Conservation (phyloP, 305 asterid genomes). For the Solanum aculeatissimum region DNA sequence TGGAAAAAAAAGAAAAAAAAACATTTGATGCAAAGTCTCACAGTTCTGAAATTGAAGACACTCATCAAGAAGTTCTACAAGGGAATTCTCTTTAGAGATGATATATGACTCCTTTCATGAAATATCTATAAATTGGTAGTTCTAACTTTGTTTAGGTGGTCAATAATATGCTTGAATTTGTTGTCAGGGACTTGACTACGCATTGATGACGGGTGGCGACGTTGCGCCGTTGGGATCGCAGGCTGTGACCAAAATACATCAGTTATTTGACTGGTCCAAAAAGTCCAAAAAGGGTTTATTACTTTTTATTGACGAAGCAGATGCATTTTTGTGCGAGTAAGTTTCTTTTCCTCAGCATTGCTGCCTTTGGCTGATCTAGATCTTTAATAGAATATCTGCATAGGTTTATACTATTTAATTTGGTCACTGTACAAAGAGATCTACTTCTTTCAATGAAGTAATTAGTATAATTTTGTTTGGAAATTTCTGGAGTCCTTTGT, state of each 20-base stretch:
- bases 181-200: conserved; percentile 90
- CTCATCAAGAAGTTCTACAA: neutral
- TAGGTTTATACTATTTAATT: neutral
- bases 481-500: neutral
- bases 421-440: neutral
- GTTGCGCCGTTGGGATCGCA: conserved; percentile 94
- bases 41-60: neutral
- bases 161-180: conserved; percentile 10
- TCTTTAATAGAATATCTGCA: neutral
- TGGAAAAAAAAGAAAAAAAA: neutral
- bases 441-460: neutral
- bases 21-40: neutral
- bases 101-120: neutral
- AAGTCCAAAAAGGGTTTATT: conserved; percentile 81
- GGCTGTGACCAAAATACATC: conserved; percentile 97
- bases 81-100: neutral
- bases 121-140: neutral
- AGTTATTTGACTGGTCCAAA: conserved; percentile 93
- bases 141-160: neutral
- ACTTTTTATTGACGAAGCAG: conserved; percentile 97
- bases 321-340: conserved; percentile 99
- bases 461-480: neutral
- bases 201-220: conserved; percentile 98
- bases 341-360: conserved; percentile 12
- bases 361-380: neutral